Evolutionary conservation across 2,329 filamentous ascomycete species (phyloP).

Genomic region (Aspergillus carbonarius): DNA sequence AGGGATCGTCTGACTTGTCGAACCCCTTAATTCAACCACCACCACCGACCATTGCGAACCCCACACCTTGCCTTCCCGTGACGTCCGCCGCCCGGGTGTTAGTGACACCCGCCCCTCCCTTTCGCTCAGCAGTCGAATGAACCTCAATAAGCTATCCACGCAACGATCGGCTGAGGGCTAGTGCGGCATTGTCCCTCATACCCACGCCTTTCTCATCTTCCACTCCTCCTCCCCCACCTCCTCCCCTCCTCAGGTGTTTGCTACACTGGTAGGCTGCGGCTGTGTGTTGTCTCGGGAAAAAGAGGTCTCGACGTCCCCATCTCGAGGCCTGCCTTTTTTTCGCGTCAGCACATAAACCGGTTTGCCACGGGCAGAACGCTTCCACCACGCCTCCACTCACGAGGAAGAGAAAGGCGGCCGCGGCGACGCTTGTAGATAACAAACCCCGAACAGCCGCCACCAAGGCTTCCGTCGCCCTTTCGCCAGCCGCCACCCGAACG

Average conservation of each 20-base stretch:
- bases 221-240: background rate
- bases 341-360: constrained; percentile 22
- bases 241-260: background rate
- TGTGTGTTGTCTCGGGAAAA: constrained; percentile 24
- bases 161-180: constrained; percentile 11
- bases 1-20: background rate
- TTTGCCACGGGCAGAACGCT: constrained; percentile 14
- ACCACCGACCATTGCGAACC: background rate
- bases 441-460: constrained; percentile 31
- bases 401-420: constrained; percentile 55
- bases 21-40: background rate
- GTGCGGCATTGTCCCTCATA: background rate
- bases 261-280: constrained; percentile 23
- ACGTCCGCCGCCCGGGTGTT: constrained; percentile 13
- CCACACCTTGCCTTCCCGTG: constrained; percentile 11
- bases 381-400: constrained; percentile 55
- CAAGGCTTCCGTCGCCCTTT: constrained; percentile 23
- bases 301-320: constrained; percentile 22
- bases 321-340: constrained; percentile 24
- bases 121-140: constrained; percentile 23
- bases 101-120: constrained; percentile 10
- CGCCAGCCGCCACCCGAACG: constrained; percentile 25
- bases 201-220: background rate
- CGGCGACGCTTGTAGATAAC: constrained; percentile 40
- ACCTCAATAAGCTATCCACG: constrained; percentile 10